Evolutionary conservation across 257 asterid genomes (phyloP), one percentile per base, ranked within the genome.

Genomic region (Thymus quinquecostatus): DNA sequence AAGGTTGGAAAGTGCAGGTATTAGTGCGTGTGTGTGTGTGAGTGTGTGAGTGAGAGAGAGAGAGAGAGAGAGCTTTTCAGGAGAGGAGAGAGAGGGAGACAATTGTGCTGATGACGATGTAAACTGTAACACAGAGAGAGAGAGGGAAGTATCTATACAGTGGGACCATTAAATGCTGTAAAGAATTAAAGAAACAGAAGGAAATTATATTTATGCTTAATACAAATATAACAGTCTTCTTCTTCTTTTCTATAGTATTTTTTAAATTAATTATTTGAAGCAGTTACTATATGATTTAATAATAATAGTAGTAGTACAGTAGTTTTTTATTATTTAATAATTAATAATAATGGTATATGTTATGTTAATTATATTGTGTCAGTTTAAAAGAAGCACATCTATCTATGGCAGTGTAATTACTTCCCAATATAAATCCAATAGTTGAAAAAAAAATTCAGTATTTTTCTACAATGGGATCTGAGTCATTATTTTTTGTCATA

Each of bases 1-100:
- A 56, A 73, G 78, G 88, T 77, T 76, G 88, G 81, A 78, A 84
- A 85, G 86, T 70, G 82, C 4, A 61, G 75, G 78, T 11, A 73
- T 55, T 28, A 44, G 70, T 64, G 74, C 44, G 71, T 69, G 70
- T 30, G 50, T 12, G 62, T 11, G 73, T 55, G 28, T 32, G 28
- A 32, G 60, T n/a, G 70, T 5, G 64, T 6, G 36, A 14, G 58
- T 6, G 59, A 5, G 59, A 13, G 56, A 13, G 60, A 0, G 60
- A 1, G 74, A 7, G 74, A n/a, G 66, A 28, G 64, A 29, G 45
- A 3, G 21, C 21, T 21, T 21, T 21, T 21, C 21, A 21, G 21
- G 56, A 13, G 60, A 0, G 60, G 21, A 21, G 21, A 13, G 75
- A n/a, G 29, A 54, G 77, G 58, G 66, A 44, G 61, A 64, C 64